These are phyloP conservation scores for Phylloporus gajari DNA, from an alignment of 1,284 basidiomycete genomes.

Conservation along the genomic window DNA sequence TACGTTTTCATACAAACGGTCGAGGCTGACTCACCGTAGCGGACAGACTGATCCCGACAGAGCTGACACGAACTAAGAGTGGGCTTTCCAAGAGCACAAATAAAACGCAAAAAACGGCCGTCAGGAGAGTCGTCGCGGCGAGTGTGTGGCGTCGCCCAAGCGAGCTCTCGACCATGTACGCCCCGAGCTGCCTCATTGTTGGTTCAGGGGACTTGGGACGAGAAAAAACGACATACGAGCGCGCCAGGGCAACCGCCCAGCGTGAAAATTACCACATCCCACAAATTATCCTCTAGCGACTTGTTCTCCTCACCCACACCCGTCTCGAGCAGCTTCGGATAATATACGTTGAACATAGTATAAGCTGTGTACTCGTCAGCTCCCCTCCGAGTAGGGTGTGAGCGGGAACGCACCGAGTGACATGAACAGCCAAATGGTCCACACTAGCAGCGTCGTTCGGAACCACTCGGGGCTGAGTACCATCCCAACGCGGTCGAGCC, in stretches of 20 bases:
- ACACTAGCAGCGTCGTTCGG: constrained; percentile 84
- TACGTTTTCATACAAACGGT: not conserved
- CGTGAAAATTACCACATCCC: constrained; percentile 86
- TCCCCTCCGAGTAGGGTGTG: not conserved
- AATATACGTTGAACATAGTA: constrained; percentile 97
- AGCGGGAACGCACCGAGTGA: constrained; percentile 70
- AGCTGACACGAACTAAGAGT: constrained; percentile 77
- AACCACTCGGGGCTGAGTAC: constrained; percentile 87
- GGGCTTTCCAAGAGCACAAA: constrained; percentile 75
- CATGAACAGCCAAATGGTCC: constrained; percentile 86
- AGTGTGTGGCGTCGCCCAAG: constrained; percentile 85
- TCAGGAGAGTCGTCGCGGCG: constrained; percentile 84
- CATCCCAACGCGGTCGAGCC: constrained; percentile 71
- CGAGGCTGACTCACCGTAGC: constrained; percentile 70
- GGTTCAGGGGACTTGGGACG: not conserved
- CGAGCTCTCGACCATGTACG: constrained; percentile 84
- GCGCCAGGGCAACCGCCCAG: constrained; percentile 90
- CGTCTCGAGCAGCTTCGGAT: constrained; percentile 89
- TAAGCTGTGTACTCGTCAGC: constrained; percentile 61
- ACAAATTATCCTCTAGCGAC: constrained; percentile 73
- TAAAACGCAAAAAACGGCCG: constrained; percentile 79
- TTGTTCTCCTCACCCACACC: constrained; percentile 51
- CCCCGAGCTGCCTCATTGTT: constrained; percentile 72
- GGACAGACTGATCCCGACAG: constrained; percentile 83
- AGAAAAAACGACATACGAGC: constrained; percentile 61